These are phyloP conservation scores for Sutorius australiensis DNA, from an alignment of 768 basidiomycete species.

Conservation along the genomic window DNA sequence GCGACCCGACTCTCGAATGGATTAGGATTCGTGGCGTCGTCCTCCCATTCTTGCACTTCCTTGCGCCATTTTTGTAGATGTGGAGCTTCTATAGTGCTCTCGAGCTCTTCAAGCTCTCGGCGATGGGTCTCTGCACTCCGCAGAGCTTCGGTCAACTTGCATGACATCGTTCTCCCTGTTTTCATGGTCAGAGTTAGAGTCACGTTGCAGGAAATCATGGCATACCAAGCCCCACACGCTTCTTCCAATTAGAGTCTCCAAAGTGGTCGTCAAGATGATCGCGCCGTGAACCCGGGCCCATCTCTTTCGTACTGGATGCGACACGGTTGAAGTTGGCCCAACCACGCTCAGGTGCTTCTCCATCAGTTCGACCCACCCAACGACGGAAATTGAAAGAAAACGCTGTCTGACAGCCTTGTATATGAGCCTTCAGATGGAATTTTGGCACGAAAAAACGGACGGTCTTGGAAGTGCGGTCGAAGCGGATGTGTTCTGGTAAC, in stretches of 20 bases:
- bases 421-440: not conserved
- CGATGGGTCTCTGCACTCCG: not conserved
- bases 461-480: not conserved
- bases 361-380: not conserved
- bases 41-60: too few relatives aligned
- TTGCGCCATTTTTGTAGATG: too few relatives aligned
- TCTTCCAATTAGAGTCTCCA: conserved; percentile 4
- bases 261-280: conserved; percentile 4
- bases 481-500: not conserved
- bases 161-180: too few relatives aligned
- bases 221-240: not conserved
- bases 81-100: not conserved
- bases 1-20: not conserved
- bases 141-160: not conserved
- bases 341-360: not conserved
- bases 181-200: too few relatives aligned
- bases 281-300: not conserved
- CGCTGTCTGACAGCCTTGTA: not conserved
- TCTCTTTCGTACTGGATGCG: not conserved
- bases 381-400: not conserved
- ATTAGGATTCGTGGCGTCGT: not conserved
- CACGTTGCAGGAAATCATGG: too few relatives aligned
- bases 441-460: not conserved
- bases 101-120: not conserved
- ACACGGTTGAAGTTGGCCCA: not conserved